phyloP scores from a whole-genome alignment of 176 grass and related monocot genomes.

The Canna indica region DNA sequence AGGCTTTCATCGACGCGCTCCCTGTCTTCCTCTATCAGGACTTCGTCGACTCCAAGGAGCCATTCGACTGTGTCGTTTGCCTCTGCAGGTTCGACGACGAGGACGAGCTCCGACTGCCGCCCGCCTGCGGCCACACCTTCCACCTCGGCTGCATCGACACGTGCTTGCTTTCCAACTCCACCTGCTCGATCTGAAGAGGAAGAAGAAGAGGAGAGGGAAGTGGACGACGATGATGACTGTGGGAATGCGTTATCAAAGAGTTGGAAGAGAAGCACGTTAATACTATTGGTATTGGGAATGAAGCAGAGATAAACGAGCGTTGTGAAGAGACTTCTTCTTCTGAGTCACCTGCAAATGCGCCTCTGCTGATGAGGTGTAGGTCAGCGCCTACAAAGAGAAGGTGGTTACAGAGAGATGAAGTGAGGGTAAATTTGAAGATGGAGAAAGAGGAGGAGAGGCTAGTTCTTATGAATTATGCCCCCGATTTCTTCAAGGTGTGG shows the following conservation, averaged over 20 bases:
- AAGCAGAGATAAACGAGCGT: not conserved
- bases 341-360: constrained; percentile 62
- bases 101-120: too few relatives aligned
- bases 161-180: too few relatives aligned
- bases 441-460: constrained; percentile 31
- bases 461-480: constrained; percentile 64
- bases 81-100: too few relatives aligned
- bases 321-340: not conserved
- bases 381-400: constrained; percentile 66
- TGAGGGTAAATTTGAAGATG: constrained; percentile 18
- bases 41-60: too few relatives aligned
- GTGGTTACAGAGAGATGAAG: not conserved
- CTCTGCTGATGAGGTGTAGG: constrained; percentile 75
- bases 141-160: too few relatives aligned
- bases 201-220: constrained; percentile 40
- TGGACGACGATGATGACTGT: not conserved
- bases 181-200: too few relatives aligned
- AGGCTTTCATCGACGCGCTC: too few relatives aligned
- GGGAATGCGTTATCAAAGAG: constrained; percentile 46
- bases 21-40: too few relatives aligned
- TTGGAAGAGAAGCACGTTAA: constrained; percentile 42
- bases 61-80: too few relatives aligned
- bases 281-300: not conserved
- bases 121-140: too few relatives aligned
- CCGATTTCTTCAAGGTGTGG: constrained; percentile 37